Evolutionary conservation across 345 rosid genomes (phyloP), one percentile per base, ranked within the genome.

Genomic region (Populus pruinosa): DNA sequence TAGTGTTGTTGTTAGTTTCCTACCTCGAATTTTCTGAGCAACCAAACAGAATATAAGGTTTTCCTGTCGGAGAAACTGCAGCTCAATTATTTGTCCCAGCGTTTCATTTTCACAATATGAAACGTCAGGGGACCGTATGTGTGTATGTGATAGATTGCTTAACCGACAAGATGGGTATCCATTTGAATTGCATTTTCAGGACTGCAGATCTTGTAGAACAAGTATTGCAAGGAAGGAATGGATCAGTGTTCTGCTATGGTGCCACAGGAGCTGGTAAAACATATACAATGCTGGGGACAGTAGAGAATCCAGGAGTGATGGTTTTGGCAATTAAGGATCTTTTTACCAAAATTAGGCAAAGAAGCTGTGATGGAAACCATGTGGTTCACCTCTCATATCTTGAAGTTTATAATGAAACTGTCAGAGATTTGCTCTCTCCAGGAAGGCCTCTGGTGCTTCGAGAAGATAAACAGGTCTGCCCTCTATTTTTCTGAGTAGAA

Each of bases 261-360:
- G 97, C 98, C 18, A 94, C 98, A 0, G 98, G 98, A 76, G 97
- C 98, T 56, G 98, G 98, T 43, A 94, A 94, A 89, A 94, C 98
- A 8, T 87, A 93, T 76, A 93, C 98, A 13, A 94, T 94, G 98
- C 87, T 94, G 4, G 98, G 98, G 20, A 93, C 97, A 6, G 8
- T 93, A 79, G 94, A 90, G 81, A 94, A 89, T 84, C 98, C 97
- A 6, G 98, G 98, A n/a, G 98, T 94, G 39, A 94, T 91, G 97
- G 98, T 90, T 81, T 88, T 91, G 85, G 98, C 98, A 49, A 94
- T 94, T 76, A 94, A 93, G 81, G 97, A 94, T 77, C 88, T 94
- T 73, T 94, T 94, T 72, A 87, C 90, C 69, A 94, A 93, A 77
- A 84, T 93, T 73, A 94, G 97, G 76, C 90, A 91, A 62, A 90